phyloP scores from a whole-genome alignment of 371 early-diverging fungal genomes.

The Mortierella sp. region DNA sequence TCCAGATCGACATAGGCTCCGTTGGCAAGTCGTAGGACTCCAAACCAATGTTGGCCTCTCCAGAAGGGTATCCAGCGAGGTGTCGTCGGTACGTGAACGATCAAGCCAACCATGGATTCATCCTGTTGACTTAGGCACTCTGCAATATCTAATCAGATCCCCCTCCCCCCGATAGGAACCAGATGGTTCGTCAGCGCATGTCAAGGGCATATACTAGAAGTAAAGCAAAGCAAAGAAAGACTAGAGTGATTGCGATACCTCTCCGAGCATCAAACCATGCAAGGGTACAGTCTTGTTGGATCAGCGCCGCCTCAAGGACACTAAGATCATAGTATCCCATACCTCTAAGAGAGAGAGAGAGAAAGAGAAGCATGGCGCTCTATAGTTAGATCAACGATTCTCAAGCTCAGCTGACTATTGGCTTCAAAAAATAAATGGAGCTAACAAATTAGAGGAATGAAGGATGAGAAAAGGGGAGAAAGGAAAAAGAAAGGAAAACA shows the following conservation, averaged over 20 bases:
- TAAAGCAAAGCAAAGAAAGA: too few species aligned
- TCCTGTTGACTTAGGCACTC: constrained; percentile 39
- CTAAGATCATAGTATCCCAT: constrained; percentile 51
- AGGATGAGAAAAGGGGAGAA: too few species aligned
- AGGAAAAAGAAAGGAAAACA: neutral
- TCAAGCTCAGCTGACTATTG: too few species aligned
- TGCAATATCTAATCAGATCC: constrained; percentile 31
- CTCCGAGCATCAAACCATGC: constrained; percentile 49
- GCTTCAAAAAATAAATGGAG: neutral
- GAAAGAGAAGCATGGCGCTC: neutral
- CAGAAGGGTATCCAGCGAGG: constrained; percentile 50
- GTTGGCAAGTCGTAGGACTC: constrained; percentile 42
- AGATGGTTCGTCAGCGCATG: too few species aligned
- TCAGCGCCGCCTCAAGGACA: constrained; percentile 48
- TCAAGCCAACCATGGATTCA: constrained; percentile 46
- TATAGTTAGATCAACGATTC: neutral
- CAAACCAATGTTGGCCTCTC: constrained; percentile 54
- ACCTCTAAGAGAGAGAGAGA: constrained; percentile 16
- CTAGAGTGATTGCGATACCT: constrained; percentile 8
- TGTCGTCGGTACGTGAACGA: constrained; percentile 41
- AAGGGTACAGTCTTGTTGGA: constrained; percentile 36
- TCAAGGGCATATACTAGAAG: too few species aligned
- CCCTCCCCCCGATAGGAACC: too few species aligned
- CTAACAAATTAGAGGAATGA: too few species aligned
- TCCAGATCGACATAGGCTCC: constrained; percentile 45